These are phyloP conservation scores for Cubamyces lactineus DNA, from an alignment of 768 basidiomycete genomes.

Conservation along the genomic window DNA sequence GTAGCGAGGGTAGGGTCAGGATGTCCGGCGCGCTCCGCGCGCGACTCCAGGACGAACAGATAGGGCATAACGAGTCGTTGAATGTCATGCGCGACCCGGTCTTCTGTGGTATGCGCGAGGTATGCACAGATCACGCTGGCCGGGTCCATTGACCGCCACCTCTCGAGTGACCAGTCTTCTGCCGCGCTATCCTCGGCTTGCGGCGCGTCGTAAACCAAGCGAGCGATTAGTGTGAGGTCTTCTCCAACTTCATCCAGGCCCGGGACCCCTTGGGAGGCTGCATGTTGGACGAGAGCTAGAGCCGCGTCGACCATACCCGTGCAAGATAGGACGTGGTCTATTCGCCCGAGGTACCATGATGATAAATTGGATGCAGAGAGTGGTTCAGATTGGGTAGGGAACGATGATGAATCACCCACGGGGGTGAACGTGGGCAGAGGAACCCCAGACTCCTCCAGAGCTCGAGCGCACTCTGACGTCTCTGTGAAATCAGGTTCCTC, in stretches of 20 bases:
- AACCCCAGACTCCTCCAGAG: slow-evolving; percentile 39
- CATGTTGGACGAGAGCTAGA: slow-evolving; percentile 81
- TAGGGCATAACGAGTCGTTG: slow-evolving; percentile 86
- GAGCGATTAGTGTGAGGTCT: slow-evolving; percentile 84
- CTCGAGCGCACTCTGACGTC: slow-evolving; percentile 43
- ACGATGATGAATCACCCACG: background rate
- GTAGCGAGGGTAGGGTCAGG: slow-evolving; percentile 70
- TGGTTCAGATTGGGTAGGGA: slow-evolving; percentile 32
- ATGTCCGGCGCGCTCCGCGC: slow-evolving; percentile 76
- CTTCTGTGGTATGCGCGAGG: slow-evolving; percentile 68
- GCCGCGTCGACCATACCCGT: slow-evolving; percentile 83
- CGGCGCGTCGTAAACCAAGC: slow-evolving; percentile 81
- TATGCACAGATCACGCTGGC: slow-evolving; percentile 72
- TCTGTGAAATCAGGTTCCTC: slow-evolving; percentile 63
- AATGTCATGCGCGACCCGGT: slow-evolving; percentile 69
- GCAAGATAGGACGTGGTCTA: slow-evolving; percentile 59
- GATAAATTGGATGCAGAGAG: slow-evolving; percentile 57
- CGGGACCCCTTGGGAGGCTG: slow-evolving; percentile 76
- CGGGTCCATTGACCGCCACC: slow-evolving; percentile 74
- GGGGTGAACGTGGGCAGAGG: slow-evolving; percentile 1
- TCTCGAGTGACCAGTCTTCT: slow-evolving; percentile 75
- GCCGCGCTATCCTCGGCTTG: slow-evolving; percentile 41
- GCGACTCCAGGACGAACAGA: slow-evolving; percentile 88
- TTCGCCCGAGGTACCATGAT: slow-evolving; percentile 74
- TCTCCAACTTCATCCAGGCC: slow-evolving; percentile 87